phyloP scores from a whole-genome alignment of 2,329 filamentous ascomycete species.

The Fusarium transvaalense region DNA sequence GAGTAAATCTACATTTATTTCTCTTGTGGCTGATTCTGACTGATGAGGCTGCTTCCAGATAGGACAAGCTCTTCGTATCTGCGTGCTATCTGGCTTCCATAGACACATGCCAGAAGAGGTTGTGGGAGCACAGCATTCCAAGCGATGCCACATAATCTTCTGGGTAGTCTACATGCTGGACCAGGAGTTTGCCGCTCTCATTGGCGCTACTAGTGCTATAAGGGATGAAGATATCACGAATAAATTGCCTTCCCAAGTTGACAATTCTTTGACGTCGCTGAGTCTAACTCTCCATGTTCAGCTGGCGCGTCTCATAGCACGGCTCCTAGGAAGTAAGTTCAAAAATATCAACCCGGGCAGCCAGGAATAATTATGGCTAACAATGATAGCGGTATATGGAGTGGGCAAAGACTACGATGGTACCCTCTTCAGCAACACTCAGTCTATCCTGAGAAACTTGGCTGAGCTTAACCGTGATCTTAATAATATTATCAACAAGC shows the following conservation, averaged over 20 bases:
- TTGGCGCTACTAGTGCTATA: conserved; percentile 48
- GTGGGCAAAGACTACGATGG: conserved; percentile 49
- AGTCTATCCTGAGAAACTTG: conserved; percentile 47
- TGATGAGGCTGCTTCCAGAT: conserved; percentile 30
- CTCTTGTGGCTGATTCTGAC: not conserved
- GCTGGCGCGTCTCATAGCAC: conserved; percentile 45
- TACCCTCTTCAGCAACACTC: conserved; percentile 47
- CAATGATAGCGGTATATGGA: conserved; percentile 40
- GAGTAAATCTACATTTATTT: not conserved
- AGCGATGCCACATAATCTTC: conserved; percentile 48
- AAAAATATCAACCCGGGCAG: fast-evolving
- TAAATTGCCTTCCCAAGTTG: conserved; percentile 47
- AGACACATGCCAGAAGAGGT: conserved; percentile 45
- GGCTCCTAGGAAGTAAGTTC: conserved; percentile 38
- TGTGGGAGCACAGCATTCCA: conserved; percentile 43
- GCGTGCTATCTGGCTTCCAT: conserved; percentile 51
- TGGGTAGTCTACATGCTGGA: conserved; percentile 51
- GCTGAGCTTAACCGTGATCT: conserved; percentile 47
- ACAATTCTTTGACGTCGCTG: conserved; percentile 44
- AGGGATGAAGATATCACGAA: conserved; percentile 50
- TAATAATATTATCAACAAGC: conserved; percentile 44
- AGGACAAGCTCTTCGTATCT: conserved; percentile 51
- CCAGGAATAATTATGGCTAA: not conserved
- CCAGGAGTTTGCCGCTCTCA: conserved; percentile 46
- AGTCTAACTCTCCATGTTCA: conserved; percentile 47